Conservation (phyloP, 1,139 yeast species). For the Candida albicans region DNA sequence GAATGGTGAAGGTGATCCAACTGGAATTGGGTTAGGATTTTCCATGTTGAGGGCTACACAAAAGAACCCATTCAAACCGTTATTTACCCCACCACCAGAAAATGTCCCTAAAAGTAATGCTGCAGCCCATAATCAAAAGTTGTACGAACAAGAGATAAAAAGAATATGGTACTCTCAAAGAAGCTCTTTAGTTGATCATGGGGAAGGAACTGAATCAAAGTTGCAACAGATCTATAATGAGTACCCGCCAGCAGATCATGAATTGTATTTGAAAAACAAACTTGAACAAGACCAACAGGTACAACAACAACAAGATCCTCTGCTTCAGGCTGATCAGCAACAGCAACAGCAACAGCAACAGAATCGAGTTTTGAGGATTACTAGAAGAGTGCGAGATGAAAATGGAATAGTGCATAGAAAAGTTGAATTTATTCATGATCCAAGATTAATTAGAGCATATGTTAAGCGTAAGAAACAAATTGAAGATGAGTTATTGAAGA, state of each 20-base stretch:
- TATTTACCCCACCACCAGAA: conserved; percentile 48
- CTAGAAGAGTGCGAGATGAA: conserved; percentile 78
- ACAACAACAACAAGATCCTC: conserved; percentile 15
- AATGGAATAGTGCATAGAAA: conserved; percentile 85
- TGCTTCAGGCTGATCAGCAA: conserved; percentile 16
- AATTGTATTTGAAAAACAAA: conserved; percentile 28
- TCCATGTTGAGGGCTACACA: conserved; percentile 91
- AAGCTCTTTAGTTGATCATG: conserved; percentile 53
- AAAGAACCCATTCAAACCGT: conserved; percentile 87
- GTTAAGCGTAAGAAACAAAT: conserved; percentile 73
- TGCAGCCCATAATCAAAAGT: conserved; percentile 81
- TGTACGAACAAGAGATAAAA: conserved; percentile 87
- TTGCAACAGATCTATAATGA: conserved; percentile 37
- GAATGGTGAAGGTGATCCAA: conserved; percentile 96
- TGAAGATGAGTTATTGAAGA: conserved; percentile 63
- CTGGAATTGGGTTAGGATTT: conserved; percentile 87
- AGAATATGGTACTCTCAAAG: conserved; percentile 92
- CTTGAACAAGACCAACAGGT: conserved; percentile 13
- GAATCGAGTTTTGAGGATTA: conserved; percentile 59
- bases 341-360: conserved; percentile 6
- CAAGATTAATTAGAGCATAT: conserved; percentile 84
- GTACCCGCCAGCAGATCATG: conserved; percentile 41
- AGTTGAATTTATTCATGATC: conserved; percentile 77
- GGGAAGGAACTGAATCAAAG: conserved; percentile 21
- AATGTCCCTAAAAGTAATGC: conserved; percentile 47